phyloP scores from a whole-genome alignment of 1,284 basidiomycete genomes.

The Coniferiporia sulphurascens region DNA sequence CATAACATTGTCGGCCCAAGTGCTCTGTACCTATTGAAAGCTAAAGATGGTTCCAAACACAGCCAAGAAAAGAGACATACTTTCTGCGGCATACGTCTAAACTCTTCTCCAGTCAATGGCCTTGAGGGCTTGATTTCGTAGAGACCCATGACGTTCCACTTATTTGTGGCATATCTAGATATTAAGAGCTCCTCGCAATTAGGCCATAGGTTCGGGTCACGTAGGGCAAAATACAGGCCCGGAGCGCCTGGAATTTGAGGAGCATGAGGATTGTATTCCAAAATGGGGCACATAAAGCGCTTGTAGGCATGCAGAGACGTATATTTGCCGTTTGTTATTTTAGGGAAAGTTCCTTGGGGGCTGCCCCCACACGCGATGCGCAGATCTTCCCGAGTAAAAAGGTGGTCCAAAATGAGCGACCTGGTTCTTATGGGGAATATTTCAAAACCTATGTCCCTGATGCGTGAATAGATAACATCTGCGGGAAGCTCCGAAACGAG shows the following conservation, averaged over 20 bases:
- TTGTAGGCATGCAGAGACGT: not conserved
- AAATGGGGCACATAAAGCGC: conserved; percentile 24
- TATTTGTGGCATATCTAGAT: conserved; percentile 16
- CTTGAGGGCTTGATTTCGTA: conserved; percentile 25
- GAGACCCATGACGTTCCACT: conserved; percentile 34
- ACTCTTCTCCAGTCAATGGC: conserved; percentile 31
- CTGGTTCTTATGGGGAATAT: not conserved
- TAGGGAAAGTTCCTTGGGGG: not conserved
- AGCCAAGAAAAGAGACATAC: conserved; percentile 8
- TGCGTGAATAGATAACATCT: not conserved
- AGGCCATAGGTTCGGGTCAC: conserved; percentile 1
- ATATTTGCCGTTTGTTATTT: not conserved
- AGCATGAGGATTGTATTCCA: conserved; percentile 25
- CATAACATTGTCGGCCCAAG: conserved; percentile 20
- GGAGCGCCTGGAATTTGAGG: conserved; percentile 28
- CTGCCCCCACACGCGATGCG: not conserved
- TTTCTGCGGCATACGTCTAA: conserved; percentile 21
- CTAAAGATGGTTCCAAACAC: not conserved
- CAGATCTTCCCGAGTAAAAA: not conserved
- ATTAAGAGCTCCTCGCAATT: conserved; percentile 18
- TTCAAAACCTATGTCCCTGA: not conserved
- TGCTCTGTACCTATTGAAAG: conserved; percentile 18
- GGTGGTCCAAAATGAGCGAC: not conserved
- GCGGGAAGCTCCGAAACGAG: not conserved
- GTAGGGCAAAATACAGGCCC: conserved; percentile 24